phyloP scores from a whole-genome alignment of 2,329 filamentous ascomycete genomes.

The Fusarium coffeatum region DNA sequence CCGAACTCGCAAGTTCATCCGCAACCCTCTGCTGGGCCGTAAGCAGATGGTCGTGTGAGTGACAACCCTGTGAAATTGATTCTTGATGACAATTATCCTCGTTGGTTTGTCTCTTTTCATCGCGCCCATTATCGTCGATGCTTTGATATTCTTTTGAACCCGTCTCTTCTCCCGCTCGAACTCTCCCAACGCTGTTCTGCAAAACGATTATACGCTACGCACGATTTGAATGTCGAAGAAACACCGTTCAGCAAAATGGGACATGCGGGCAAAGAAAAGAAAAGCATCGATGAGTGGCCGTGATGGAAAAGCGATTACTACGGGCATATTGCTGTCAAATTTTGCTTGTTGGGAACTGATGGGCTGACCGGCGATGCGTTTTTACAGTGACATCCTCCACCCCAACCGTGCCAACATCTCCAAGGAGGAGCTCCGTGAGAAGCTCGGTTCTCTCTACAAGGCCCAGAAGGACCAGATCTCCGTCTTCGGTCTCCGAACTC shows the following conservation, averaged over 20 bases:
- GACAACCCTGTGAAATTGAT: conserved; percentile 42
- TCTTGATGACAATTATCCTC: conserved; percentile 16
- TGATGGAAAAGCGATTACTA: neutral
- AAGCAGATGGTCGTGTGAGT: conserved; percentile 99
- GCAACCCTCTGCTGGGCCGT: conserved; percentile 97
- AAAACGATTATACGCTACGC: conserved; percentile 15
- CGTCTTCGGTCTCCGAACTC: conserved; percentile 98
- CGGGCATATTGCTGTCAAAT: neutral
- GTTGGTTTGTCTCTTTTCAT: conserved; percentile 15
- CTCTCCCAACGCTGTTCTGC: conserved; percentile 1
- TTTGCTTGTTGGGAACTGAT: conserved; percentile 27
- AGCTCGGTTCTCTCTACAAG: conserved; percentile 97
- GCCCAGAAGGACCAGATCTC: conserved; percentile 96
- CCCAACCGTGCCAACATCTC: conserved; percentile 98
- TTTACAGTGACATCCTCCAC: conserved; percentile 95
- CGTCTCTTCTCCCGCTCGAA: conserved; percentile 11
- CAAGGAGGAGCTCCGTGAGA: conserved; percentile 97
- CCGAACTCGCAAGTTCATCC: conserved; percentile 99
- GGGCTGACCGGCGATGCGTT: conserved; percentile 43
- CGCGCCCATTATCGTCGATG: conserved; percentile 24
- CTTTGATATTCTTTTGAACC: conserved; percentile 4
- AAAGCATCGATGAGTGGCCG: conserved; percentile 14
- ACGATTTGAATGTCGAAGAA: conserved; percentile 20
- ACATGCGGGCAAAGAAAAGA: conserved; percentile 14
- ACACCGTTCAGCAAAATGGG: conserved; percentile 10